phyloP scores from a whole-genome alignment of 179 eudicot genomes.

The Silene noctiflora region DNA sequence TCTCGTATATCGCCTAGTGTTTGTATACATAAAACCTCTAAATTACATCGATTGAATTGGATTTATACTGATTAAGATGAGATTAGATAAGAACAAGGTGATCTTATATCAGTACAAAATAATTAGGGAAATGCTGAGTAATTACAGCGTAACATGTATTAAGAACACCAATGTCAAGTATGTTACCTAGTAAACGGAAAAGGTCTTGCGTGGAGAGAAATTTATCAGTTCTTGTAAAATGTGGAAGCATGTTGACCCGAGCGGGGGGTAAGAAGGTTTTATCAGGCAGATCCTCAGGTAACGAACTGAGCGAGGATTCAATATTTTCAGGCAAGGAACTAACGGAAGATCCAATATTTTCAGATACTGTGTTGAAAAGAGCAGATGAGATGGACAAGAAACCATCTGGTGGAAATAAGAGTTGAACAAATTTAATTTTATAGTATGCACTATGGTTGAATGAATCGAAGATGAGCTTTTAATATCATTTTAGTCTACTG shows the following conservation, averaged over 20 bases:
- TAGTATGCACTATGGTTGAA: too few relatives aligned
- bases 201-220: not conserved
- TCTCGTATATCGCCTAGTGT: not conserved
- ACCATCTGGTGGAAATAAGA: too few relatives aligned
- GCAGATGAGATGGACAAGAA: too few relatives aligned
- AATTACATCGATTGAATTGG: not conserved
- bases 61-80: not conserved
- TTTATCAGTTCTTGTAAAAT: not conserved
- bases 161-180: not conserved
- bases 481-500: too few relatives aligned
- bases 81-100: not conserved
- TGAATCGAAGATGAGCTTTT: too few relatives aligned
- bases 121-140: not conserved
- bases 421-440: too few relatives aligned
- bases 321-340: not conserved
- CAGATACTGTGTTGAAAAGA: not conserved
- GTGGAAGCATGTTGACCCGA: not conserved
- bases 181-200: constrained; percentile 4
- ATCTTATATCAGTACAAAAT: too few relatives aligned
- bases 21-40: not conserved
- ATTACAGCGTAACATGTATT: not conserved
- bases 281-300: not conserved
- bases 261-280: not conserved
- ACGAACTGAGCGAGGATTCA: not conserved
- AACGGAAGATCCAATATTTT: not conserved